Conservation (phyloP, 2,329 filamentous ascomycete species). For the Colletotrichum brevisporum region DNA sequence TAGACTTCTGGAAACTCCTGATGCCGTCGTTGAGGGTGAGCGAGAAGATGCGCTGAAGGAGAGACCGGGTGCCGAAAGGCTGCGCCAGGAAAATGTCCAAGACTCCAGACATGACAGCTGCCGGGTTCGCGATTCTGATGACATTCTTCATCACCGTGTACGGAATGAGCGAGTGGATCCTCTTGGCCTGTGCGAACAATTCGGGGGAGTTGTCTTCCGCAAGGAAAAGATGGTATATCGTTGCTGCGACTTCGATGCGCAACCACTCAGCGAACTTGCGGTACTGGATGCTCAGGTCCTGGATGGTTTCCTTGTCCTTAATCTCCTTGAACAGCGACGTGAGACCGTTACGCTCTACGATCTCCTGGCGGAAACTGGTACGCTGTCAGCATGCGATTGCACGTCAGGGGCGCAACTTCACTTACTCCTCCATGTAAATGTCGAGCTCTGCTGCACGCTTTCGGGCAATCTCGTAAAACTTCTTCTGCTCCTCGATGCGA, state of each 20-base stretch:
- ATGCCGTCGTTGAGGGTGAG: constrained; percentile 94
- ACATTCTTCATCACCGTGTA: constrained; percentile 97
- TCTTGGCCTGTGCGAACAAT: constrained; percentile 92
- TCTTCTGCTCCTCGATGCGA: constrained; percentile 90
- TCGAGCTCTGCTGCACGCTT: constrained; percentile 93
- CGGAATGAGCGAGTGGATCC: constrained; percentile 94
- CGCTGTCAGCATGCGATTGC: constrained; percentile 45
- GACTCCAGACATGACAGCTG: constrained; percentile 95
- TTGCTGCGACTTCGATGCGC: constrained; percentile 95
- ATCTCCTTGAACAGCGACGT: constrained; percentile 95
- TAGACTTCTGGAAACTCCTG: constrained; percentile 85
- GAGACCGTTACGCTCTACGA: constrained; percentile 82
- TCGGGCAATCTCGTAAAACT: constrained; percentile 95
- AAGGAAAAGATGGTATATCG: constrained; percentile 96
- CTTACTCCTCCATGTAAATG: constrained; percentile 94
- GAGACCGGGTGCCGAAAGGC: constrained; percentile 89
- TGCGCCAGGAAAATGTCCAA: constrained; percentile 96
- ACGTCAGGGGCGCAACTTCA: background rate
- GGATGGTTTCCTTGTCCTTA: constrained; percentile 87
- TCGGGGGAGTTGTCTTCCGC: constrained; percentile 99
- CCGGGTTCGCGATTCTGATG: constrained; percentile 95
- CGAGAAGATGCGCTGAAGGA: constrained; percentile 95
- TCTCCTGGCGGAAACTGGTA: constrained; percentile 74
- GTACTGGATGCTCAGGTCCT: constrained; percentile 93
- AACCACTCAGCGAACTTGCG: constrained; percentile 99